phyloP scores from a whole-genome alignment of 306 rosid species.

The Prunus mongolica region DNA sequence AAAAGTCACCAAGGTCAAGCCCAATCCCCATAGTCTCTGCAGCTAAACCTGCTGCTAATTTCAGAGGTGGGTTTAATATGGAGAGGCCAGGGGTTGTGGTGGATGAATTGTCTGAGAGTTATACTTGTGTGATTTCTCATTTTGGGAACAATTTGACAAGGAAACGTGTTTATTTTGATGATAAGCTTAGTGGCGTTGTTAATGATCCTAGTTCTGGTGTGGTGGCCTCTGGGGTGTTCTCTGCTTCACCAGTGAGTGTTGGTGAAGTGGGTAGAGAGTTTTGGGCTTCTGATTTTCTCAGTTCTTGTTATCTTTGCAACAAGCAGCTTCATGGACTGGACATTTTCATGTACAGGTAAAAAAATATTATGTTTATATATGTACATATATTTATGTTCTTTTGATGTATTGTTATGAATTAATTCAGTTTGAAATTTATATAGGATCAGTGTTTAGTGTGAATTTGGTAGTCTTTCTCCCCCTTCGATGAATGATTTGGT shows the following conservation, averaged over 20 bases:
- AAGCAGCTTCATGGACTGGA: slow-evolving; percentile 67
- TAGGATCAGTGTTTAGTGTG: not conserved
- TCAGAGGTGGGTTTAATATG: slow-evolving; percentile 32
- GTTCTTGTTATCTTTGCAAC: slow-evolving; percentile 54
- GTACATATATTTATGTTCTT: not conserved
- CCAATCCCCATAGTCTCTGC: slow-evolving; percentile 62
- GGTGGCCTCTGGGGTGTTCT: slow-evolving; percentile 43
- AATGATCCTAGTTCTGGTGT: not conserved
- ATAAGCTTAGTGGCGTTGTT: slow-evolving; percentile 24
- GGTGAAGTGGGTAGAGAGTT: slow-evolving; percentile 31
- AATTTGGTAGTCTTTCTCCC: not conserved
- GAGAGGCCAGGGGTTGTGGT: slow-evolving; percentile 25
- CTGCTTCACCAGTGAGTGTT: slow-evolving; percentile 49
- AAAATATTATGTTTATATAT: not conserved
- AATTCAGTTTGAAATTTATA: not conserved
- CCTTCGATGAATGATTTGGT: not conserved
- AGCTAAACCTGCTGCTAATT: slow-evolving; percentile 63
- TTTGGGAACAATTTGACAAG: slow-evolving; percentile 26
- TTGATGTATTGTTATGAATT: not conserved
- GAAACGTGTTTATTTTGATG: slow-evolving; percentile 43
- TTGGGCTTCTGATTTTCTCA: slow-evolving; percentile 47
- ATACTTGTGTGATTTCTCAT: slow-evolving; percentile 58
- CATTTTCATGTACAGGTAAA: slow-evolving; percentile 82
- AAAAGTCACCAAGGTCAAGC: slow-evolving; percentile 36
- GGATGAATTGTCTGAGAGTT: slow-evolving; percentile 49